Evolutionary conservation across 208 protist species (phyloP).

Genomic region (Wallacemonas collosoma): DNA sequence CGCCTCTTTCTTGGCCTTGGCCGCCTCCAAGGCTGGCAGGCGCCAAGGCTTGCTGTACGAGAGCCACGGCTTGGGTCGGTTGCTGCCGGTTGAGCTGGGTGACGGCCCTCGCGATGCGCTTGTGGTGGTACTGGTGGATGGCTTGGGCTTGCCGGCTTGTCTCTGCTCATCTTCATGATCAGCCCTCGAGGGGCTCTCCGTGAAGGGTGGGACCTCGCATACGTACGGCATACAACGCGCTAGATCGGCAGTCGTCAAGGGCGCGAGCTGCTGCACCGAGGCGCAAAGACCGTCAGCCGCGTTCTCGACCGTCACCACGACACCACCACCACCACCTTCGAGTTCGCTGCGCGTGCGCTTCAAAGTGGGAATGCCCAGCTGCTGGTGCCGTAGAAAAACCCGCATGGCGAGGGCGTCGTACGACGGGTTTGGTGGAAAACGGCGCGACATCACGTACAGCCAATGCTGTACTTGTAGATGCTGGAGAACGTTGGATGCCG

Average conservation of each 20-base stretch:
- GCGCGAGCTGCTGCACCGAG: slow-evolving; percentile 3
- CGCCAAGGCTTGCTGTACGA: slow-evolving; percentile 71
- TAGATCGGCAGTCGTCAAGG: neutral
- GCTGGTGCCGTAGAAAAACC: slow-evolving; percentile 39
- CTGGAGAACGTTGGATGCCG: slow-evolving; percentile 39
- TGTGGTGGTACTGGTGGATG: neutral
- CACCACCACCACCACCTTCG: slow-evolving; percentile 4
- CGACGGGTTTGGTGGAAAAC: slow-evolving; percentile 37
- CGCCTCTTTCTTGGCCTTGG: slow-evolving; percentile 37
- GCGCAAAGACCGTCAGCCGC: slow-evolving; percentile 18
- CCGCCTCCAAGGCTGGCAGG: slow-evolving; percentile 33
- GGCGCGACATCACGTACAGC: slow-evolving; percentile 58
- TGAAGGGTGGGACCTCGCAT: slow-evolving; percentile 20
- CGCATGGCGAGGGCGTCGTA: slow-evolving; percentile 57
- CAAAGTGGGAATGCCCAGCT: slow-evolving; percentile 51
- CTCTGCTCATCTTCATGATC: neutral
- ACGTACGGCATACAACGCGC: slow-evolving; percentile 18
- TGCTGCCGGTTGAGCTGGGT: neutral
- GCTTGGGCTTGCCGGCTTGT: neutral
- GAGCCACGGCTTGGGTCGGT: slow-evolving; percentile 51
- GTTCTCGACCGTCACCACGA: slow-evolving; percentile 15
- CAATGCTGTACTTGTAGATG: slow-evolving; percentile 83
- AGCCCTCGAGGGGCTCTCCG: neutral
- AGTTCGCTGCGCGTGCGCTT: slow-evolving; percentile 21
- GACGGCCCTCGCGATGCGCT: slow-evolving; percentile 2